Base-by-base conservation (phyloP, 73 alveolate genomes). In the Halteria grandinella region DNA sequence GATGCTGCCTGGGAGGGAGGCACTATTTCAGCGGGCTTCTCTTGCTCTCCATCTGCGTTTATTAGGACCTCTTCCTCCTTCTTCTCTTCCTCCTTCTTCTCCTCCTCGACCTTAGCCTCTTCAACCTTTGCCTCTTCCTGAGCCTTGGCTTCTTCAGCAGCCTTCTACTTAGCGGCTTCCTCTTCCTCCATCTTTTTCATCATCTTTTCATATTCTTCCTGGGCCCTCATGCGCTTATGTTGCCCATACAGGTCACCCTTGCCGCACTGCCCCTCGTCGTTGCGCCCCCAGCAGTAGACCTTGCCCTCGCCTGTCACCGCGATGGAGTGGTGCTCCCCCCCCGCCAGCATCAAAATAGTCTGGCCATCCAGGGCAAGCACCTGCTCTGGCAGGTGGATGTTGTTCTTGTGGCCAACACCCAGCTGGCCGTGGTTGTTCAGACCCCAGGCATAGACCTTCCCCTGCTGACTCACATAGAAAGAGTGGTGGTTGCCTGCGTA, bases 401-500 rank as follows among this genome's bases (percentile, higher is more conserved):
- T 80, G 0, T 57, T 71, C 66, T 53, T 66, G 31, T 83, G 62
- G 6, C 95, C 96, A 27, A 83, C 77, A 5, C 98, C 98, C 47
- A 93, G 82, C 78, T 93, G 92, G 6, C 98, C 98, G 49, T 62
- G 77, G 45, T 69, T 86, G 74, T 93, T 89, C 28, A 51, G 40
- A 1, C 98, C 98, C 95, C 95, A 93, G 10, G 94, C 76, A 71
- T 74, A 75, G 25, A 84, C 86, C 8, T 63, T 5, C 48, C 75
- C 86, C 37, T 83, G 53, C 55, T 83, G 59, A 5, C 80, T 72
- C 39, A 90, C 79, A 69, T 66, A 66, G 34, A 89, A 92, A 15
- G 98, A 92, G 73, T 91, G 93, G 29, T 92, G 86, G 52, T 69
- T 72, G 32, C 98, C 98, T 12, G 94, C 75, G 75, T 44, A 88